A percentile compares a stretch with the other conserved stretches of the same genome.
Conservation (phyloP, 805 yeast genomes). For the Yarrowia sp. region DNA sequence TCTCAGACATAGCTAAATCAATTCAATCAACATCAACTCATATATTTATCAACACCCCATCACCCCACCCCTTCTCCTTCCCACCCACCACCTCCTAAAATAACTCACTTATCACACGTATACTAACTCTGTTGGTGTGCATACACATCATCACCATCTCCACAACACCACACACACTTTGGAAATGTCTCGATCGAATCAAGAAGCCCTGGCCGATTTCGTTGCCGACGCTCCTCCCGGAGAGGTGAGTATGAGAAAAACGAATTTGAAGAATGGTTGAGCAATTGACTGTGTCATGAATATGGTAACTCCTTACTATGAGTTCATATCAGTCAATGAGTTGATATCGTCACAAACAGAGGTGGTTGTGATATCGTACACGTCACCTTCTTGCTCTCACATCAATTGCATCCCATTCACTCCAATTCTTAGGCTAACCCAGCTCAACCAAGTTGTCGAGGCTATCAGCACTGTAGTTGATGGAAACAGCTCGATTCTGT, state of each 20-base stretch:
- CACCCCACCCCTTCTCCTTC: background rate
- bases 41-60: background rate
- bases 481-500: slow-evolving; percentile 50
- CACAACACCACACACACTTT: background rate
- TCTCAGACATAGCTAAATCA: too few species aligned
- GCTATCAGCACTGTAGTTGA: slow-evolving; percentile 38
- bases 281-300: too few species aligned
- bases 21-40: too few species aligned
- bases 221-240: slow-evolving; percentile 66
- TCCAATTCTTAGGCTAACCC: slow-evolving; percentile 41
- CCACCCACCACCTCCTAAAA: background rate
- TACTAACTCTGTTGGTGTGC: slow-evolving; percentile 23
- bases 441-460: slow-evolving; percentile 52
- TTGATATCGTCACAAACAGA: too few species aligned
- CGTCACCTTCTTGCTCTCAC: too few species aligned
- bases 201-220: slow-evolving; percentile 45
- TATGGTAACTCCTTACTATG: too few species aligned
- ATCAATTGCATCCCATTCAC: too few species aligned
- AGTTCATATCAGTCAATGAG: too few species aligned
- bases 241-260: slow-evolving; percentile 50
- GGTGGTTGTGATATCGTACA: too few species aligned
- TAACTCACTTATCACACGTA: slow-evolving; percentile 34
- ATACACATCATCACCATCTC: slow-evolving; percentile 17
- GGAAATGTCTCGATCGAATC: slow-evolving; percentile 31
- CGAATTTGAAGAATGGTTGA: too few species aligned